Evolutionary conservation across 345 rosid species (phyloP).

Genomic region (Eucalyptus pauciflora): DNA sequence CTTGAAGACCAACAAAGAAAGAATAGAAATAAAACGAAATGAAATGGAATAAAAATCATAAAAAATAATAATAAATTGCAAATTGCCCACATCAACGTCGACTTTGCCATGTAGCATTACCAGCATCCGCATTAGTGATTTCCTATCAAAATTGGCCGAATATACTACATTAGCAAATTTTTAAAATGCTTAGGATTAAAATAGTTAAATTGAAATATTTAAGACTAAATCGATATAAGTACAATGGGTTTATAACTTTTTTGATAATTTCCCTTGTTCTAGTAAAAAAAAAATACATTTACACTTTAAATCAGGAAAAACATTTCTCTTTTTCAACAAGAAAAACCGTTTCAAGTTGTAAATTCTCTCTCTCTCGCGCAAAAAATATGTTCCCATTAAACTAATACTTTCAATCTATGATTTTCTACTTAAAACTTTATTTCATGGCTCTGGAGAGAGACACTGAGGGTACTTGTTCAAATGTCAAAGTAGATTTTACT

Average conservation of each 20-base stretch:
- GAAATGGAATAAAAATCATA: too few relatives aligned
- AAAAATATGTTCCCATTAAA: neutral
- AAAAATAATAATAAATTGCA: too few relatives aligned
- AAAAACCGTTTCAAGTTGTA: too few relatives aligned
- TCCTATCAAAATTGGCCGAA: too few relatives aligned
- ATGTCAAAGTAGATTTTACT: neutral
- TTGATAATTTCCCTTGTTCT: too few relatives aligned
- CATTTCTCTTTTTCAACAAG: too few relatives aligned
- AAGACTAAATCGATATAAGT: rapidly evolving
- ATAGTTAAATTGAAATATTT: too few relatives aligned
- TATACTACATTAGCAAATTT: too few relatives aligned
- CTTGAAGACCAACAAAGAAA: too few relatives aligned
- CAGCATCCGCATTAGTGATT: rapidly evolving
- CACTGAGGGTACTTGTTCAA: neutral
- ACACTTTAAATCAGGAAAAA: too few relatives aligned
- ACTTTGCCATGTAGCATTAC: rapidly evolving
- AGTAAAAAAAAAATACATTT: too few relatives aligned
- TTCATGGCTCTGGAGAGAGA: neutral
- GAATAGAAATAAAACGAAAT: too few relatives aligned
- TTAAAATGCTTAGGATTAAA: neutral
- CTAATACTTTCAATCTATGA: neutral
- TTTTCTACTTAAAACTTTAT: neutral
- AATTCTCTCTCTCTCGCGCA: neutral
- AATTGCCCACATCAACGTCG: rapidly evolving
- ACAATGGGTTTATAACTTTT: neutral